phyloP scores from a whole-genome alignment of 2,329 filamentous ascomycete species.

The Teratosphaeria destructans region DNA sequence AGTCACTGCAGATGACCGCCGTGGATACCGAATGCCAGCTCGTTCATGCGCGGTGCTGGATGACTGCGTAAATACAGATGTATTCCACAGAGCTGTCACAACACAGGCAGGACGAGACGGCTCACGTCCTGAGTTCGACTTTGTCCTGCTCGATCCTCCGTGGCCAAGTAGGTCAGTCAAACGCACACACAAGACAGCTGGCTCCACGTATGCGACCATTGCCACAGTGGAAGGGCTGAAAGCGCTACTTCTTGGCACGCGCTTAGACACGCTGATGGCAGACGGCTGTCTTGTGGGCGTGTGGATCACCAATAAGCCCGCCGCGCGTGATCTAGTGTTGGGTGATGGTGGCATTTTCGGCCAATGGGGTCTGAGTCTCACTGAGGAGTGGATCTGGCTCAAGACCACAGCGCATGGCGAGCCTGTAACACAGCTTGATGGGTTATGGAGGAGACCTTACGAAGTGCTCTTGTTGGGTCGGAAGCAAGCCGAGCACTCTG shows the following conservation, averaged over 20 bases:
- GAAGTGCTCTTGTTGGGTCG: slow-evolving; percentile 58
- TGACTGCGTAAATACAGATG: slow-evolving; percentile 26
- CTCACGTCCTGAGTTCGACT: slow-evolving; percentile 47
- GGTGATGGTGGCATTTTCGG: slow-evolving; percentile 49
- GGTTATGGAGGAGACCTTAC: slow-evolving; percentile 63
- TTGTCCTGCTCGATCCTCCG: slow-evolving; percentile 65
- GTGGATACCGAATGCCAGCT: slow-evolving; percentile 35
- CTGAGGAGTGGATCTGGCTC: slow-evolving; percentile 69
- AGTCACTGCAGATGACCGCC: background rate
- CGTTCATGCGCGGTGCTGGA: slow-evolving; percentile 42
- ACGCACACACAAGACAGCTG: slow-evolving; percentile 40
- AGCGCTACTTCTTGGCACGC: slow-evolving; percentile 31
- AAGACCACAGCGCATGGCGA: slow-evolving; percentile 59
- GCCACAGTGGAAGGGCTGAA: slow-evolving; percentile 30
- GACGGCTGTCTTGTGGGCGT: slow-evolving; percentile 52
- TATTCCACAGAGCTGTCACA: slow-evolving; percentile 29
- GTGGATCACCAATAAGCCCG: slow-evolving; percentile 67
- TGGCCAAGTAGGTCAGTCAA: slow-evolving; percentile 71
- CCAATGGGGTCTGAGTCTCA: slow-evolving; percentile 53
- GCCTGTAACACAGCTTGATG: slow-evolving; percentile 51
- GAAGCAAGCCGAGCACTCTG: slow-evolving; percentile 3
- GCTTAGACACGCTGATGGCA: slow-evolving; percentile 44
- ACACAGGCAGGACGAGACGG: slow-evolving; percentile 27
- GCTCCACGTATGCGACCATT: slow-evolving; percentile 32
- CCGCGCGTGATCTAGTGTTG: slow-evolving; percentile 45